Base-by-base conservation (phyloP, 306 rosid species). In the Inga laurina region DNA sequence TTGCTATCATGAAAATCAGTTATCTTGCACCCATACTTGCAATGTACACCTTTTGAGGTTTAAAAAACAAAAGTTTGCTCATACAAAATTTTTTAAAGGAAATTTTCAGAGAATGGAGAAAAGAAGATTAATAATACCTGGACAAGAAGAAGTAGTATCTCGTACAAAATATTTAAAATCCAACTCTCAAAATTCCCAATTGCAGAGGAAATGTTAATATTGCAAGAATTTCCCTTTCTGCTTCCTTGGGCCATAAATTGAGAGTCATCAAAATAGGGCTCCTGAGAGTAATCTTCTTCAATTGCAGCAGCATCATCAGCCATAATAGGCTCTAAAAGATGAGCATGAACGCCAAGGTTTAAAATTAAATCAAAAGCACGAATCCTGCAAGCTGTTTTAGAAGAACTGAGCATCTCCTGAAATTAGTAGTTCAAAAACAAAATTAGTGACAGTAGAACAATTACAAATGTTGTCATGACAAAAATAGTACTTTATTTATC, bases 321-420 rank as follows among this genome's bases (percentile, higher is more conserved):
- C 73, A 88, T 61, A 79, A 97, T 87, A 12, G 98, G 98, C 90
- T 92, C 97, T 82, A 97, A 88, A 65, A 97, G 90, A 91, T 94
- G 98, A 85, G 94, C 98, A 92, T 97, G 99, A 89, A 97, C 98
- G 49, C 97, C 99, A 81, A 97, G 97, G 90, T 97, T 97, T 85
- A 97, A 89, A 87, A 97, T 92, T 87, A 97, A 88, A 90, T 97
- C 98, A 88, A 97, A 97, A 85, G 97, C 98, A 81, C 98, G 97
- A 89, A 89, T 86, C 91, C 97, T 89, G 89, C 97, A 90, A 62
- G 91, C 86, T 74, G 94, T 18, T 85, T 82, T 92, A 72, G 97
- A 83, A 89, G 98, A 94, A 91, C 93, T 86, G 84, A 92, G 91
- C 94, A 97, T 92, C 86, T 94, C 99, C 98, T 97, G 94, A 86